A percentile compares a stretch with the other conserved stretches of the same genome.
Conservation (phyloP, 1,284 basidiomycete species). For the Leccinum olivaceoglutinosum region DNA sequence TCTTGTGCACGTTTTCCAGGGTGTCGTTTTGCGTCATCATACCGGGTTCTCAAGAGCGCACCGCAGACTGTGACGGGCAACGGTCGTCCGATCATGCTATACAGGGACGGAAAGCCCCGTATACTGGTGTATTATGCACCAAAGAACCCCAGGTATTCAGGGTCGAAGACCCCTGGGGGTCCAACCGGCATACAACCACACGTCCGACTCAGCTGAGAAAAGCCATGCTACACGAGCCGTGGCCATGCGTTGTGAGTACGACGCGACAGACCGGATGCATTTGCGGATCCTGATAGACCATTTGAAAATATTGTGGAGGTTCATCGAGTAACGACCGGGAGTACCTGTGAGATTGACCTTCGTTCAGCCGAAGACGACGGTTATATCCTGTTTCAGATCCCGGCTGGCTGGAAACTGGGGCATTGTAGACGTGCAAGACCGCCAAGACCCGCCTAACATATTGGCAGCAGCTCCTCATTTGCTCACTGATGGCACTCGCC, state of each 20-base stretch:
- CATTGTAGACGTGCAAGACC: slow-evolving; percentile 27
- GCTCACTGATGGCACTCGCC: slow-evolving; percentile 36
- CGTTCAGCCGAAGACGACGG: not conserved
- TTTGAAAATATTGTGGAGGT: slow-evolving; percentile 22
- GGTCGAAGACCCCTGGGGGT: slow-evolving; percentile 23
- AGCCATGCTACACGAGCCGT: slow-evolving; percentile 30
- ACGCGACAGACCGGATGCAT: not conserved
- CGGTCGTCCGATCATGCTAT: slow-evolving; percentile 24
- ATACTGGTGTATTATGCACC: slow-evolving; percentile 29
- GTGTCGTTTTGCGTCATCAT: slow-evolving; percentile 20
- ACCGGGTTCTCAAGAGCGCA: slow-evolving; percentile 20
- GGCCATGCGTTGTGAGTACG: slow-evolving; percentile 29
- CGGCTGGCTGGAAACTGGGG: slow-evolving; percentile 29
- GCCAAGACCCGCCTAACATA: slow-evolving; percentile 20
- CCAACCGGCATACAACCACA: slow-evolving; percentile 27
- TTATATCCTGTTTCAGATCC: slow-evolving; percentile 15
- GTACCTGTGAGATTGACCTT: slow-evolving; percentile 19
- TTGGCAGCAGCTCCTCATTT: slow-evolving; percentile 19
- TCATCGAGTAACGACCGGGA: slow-evolving; percentile 23
- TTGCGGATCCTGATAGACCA: not conserved
- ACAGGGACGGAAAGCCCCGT: slow-evolving; percentile 17
- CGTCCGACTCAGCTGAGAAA: slow-evolving; percentile 20
- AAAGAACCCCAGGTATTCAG: slow-evolving; percentile 26
- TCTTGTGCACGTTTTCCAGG: slow-evolving; percentile 19
- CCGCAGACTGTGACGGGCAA: slow-evolving; percentile 5